Evolutionary conservation across 2,329 filamentous ascomycete species (phyloP).

Genomic region (Ophiosphaerella narmari): DNA sequence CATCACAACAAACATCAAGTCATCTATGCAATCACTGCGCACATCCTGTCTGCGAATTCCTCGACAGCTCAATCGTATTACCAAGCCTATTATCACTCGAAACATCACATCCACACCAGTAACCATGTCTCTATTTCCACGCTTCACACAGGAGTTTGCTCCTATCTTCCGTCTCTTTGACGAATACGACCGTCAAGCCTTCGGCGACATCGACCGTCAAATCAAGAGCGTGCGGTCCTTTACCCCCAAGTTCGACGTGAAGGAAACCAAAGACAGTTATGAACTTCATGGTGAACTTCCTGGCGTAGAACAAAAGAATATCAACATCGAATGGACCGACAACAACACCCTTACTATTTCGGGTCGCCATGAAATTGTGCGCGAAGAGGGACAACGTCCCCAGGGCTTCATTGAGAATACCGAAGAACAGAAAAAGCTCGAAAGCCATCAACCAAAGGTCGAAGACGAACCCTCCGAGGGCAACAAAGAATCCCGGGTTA

Average conservation of each 20-base stretch:
- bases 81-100: slow-evolving; percentile 30
- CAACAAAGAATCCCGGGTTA: slow-evolving; percentile 6
- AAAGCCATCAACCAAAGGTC: slow-evolving; percentile 60
- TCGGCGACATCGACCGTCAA: slow-evolving; percentile 31
- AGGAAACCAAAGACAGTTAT: slow-evolving; percentile 69
- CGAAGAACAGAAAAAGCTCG: slow-evolving; percentile 26
- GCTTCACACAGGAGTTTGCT: slow-evolving; percentile 48
- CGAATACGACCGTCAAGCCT: slow-evolving; percentile 50
- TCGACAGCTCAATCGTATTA: slow-evolving; percentile 35
- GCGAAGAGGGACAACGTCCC: slow-evolving; percentile 60
- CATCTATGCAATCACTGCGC: slow-evolving; percentile 46
- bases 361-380: slow-evolving; percentile 69
- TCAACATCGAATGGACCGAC: slow-evolving; percentile 80
- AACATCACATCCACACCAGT: slow-evolving; percentile 26
- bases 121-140: slow-evolving; percentile 50
- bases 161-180: slow-evolving; percentile 55
- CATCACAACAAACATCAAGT: slow-evolving; percentile 35
- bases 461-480: slow-evolving; percentile 60
- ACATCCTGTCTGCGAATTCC: slow-evolving; percentile 38
- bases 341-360: slow-evolving; percentile 72
- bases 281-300: slow-evolving; percentile 82
- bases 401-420: slow-evolving; percentile 53
- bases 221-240: slow-evolving; percentile 58
- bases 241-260: slow-evolving; percentile 78
- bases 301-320: slow-evolving; percentile 73